phyloP scores from a whole-genome alignment of 2,329 filamentous ascomycete species.

The Pleurostoma richardsiae region DNA sequence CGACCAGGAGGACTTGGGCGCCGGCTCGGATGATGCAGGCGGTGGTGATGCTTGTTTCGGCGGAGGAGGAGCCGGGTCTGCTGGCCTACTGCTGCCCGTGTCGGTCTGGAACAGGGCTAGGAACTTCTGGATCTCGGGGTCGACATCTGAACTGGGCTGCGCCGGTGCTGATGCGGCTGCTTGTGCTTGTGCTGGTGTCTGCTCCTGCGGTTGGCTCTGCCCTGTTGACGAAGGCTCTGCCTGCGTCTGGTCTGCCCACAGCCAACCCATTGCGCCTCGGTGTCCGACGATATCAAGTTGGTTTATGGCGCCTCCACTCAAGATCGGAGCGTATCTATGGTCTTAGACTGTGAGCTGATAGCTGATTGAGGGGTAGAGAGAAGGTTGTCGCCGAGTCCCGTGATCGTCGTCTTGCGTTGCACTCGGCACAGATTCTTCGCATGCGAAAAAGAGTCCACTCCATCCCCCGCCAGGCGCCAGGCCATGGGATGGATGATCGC shows the following conservation, averaged over 20 bases:
- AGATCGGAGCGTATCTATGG: too few relatives aligned
- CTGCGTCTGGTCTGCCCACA: constrained; percentile 44
- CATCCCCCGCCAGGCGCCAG: too few relatives aligned
- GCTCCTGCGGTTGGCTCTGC: constrained; percentile 1
- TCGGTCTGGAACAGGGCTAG: constrained; percentile 38
- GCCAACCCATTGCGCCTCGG: constrained; percentile 51
- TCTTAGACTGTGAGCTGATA: too few relatives aligned
- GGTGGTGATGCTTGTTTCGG: constrained; percentile 14
- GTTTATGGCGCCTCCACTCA: too few relatives aligned
- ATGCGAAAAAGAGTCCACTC: too few relatives aligned
- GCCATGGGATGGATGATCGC: too few relatives aligned
- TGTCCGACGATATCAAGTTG: too few relatives aligned
- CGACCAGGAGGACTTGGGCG: constrained; percentile 19
- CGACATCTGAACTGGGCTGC: constrained; percentile 17
- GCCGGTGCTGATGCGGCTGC: constrained; percentile 9
- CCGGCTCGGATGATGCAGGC: background rate
- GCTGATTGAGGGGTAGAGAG: too few relatives aligned
- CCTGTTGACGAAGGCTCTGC: constrained; percentile 19
- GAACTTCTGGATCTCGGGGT: constrained; percentile 52
- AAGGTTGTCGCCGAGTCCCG: too few relatives aligned
- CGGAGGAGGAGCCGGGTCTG: constrained; percentile 9
- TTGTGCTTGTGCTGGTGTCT: constrained; percentile 7
- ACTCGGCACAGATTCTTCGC: too few relatives aligned
- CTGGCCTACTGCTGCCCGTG: constrained; percentile 11
- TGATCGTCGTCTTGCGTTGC: too few relatives aligned